Base-by-base conservation (phyloP, 2,329 filamentous ascomycete species). In the Apiospora pterosperma region DNA sequence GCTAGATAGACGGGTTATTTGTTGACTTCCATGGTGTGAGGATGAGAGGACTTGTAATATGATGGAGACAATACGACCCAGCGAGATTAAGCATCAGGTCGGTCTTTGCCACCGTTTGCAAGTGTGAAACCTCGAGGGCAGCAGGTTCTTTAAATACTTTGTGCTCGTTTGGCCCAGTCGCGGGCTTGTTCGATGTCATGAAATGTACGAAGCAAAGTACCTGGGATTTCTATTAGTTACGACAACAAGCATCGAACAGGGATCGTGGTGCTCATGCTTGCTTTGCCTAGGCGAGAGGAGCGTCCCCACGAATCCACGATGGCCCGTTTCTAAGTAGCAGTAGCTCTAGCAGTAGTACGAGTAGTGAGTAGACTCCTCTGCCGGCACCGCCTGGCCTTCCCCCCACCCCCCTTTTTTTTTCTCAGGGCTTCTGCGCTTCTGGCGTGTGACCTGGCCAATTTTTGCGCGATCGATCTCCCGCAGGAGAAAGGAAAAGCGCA, bases 151-250 rank as follows among this genome's bases (percentile, higher is more conserved):
- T 55, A 55, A 55, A 55, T 55, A 55, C 48, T 55, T 55, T 55
- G 48, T 34, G 48, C 28, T 55, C 34, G 48, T 55, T 55, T 55
- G 28, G 48, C 48, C 48, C 48, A 55, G 48, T 34, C 48, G 28
- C 48, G 28, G n/a, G 48, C 48, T 34, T 55, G 48, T 55, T 55
- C 48, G 48, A 55, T 55, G 48, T 55, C 48, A 55, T 55, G 48
- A 55, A 55, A 31, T 55, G 48, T 55, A 55, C 48, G 25, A 55
- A 34, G 48, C 34, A 55, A 55, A 34, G 48, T 55, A 55, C 48
- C 64, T 59, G 63, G 59, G 58, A 59, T 59, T 59, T 63, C 42
- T n/a, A 63, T 65, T 66, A 64, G 64, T 48, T 64, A 66, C 64
- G 61, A 59, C 59, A 64, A 64, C 59, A 41, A 36, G 61, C 38